Evolutionary conservation across 306 rosid genomes (phyloP), one percentile per base, ranked within the genome.

Genomic region (Vigna angularis): DNA sequence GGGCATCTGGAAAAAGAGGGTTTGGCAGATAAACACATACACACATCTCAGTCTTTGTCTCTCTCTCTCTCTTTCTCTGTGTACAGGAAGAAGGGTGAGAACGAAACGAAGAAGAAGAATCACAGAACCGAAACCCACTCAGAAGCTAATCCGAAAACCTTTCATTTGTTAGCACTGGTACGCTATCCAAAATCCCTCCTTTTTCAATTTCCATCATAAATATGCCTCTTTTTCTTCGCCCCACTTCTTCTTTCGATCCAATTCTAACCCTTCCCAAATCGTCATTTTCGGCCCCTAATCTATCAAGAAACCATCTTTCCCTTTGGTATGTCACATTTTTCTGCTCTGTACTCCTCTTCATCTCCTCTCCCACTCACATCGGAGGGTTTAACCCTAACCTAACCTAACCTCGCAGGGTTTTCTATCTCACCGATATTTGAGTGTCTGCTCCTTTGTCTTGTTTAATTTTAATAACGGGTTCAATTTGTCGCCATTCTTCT

Each of bases 61-160:
- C 15, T 61, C 26, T 63, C 32, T 30, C 47, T 62, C 22, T 62
- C 6, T 63, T 8, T 63, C 49, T 64, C 30, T 64, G 9, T 64
- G 7, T 36, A 18, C 30, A 18, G 59, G 12, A 68, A 61, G 74
- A 68, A 61, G 74, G 13, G 70, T 68, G 66, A 61, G 55, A 17
- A 78, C 20, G 50, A 72, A 53, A 44, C 14, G 74, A 49, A 72
- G 61, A 70, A 22, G 50, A 63, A 66, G 67, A 76, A 66, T 77
- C 76, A 66, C 67, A 74, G 44, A 81, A 72, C 74, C 66, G 49
- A 73, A 59, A 36, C 83, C 74, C 76, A 52, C 58, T 36, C 28
- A 55, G 88, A 83, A 73, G 83, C 87, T 80, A 86, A 76, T 86
- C 89, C 63, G 70, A 77, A 63, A 77, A 77, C 75, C 83, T 78